Conservation (phyloP, 2,329 filamentous ascomycete genomes). For the Hymenoscyphus occultus region DNA sequence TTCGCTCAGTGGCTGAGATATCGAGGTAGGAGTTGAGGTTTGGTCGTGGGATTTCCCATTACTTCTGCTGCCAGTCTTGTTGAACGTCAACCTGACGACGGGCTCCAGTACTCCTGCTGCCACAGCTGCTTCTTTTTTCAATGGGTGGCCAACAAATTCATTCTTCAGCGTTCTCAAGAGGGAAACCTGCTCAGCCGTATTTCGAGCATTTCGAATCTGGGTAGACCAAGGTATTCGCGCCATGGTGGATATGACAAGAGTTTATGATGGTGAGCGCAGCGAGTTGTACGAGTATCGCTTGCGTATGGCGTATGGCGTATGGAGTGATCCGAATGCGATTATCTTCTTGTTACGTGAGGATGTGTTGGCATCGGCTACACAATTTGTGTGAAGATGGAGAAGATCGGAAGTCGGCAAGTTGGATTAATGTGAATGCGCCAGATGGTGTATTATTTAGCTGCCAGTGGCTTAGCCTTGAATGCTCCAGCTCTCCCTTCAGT, state of each 20-base stretch:
- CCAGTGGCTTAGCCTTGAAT: not conserved
- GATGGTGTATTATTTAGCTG: not conserved
- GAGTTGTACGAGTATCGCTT: not conserved
- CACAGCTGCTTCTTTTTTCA: conserved; percentile 80
- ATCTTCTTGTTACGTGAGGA: not conserved
- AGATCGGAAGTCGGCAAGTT: not conserved
- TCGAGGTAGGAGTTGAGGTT: conserved; percentile 35
- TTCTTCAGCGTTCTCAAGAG: conserved; percentile 78
- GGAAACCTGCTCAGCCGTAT: conserved; percentile 50
- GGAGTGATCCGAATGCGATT: not conserved
- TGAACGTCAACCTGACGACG: conserved; percentile 51
- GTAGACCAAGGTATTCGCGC: conserved; percentile 49
- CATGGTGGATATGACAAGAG: conserved; percentile 18
- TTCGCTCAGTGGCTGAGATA: conserved; percentile 45
- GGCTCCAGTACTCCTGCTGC: conserved; percentile 64
- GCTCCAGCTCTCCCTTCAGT: not conserved
- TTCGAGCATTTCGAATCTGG: conserved; percentile 55
- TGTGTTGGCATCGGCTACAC: not conserved
- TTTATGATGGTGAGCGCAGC: not conserved
- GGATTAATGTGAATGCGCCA: not conserved
- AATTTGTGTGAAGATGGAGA: not conserved
- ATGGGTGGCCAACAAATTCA: conserved; percentile 80
- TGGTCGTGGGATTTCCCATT: conserved; percentile 48
- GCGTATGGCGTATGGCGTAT: too few relatives aligned
- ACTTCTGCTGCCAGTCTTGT: conserved; percentile 40